phyloP scores from a whole-genome alignment of 176 grass and related monocot genomes.

The Typha latifolia region DNA sequence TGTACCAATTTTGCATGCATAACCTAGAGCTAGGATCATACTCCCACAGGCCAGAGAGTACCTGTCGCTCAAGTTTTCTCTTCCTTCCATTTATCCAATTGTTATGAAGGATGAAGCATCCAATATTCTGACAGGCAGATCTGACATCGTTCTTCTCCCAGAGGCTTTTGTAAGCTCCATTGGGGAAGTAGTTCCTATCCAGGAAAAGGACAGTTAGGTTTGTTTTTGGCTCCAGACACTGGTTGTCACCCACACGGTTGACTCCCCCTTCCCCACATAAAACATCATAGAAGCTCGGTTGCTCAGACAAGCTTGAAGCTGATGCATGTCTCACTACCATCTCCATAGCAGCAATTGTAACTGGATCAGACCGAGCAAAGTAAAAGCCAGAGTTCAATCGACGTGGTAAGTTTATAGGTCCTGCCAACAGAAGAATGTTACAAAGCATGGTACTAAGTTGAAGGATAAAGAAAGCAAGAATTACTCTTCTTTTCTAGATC shows the following conservation, averaged over 20 bases:
- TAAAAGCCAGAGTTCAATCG: slow-evolving; percentile 88
- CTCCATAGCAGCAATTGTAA: slow-evolving; percentile 51
- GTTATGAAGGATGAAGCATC: slow-evolving; percentile 71
- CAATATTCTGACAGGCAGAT: slow-evolving; percentile 32
- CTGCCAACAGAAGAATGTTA: slow-evolving; percentile 23
- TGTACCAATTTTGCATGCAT: slow-evolving; percentile 50
- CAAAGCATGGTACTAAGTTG: neutral
- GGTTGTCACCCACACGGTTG: slow-evolving; percentile 34
- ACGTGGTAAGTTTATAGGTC: slow-evolving; percentile 75
- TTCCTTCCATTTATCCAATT: slow-evolving; percentile 77
- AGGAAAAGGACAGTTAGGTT: slow-evolving; percentile 60
- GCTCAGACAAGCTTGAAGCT: slow-evolving; percentile 57
- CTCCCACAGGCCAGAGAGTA: slow-evolving; percentile 54
- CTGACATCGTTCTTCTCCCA: slow-evolving; percentile 43
- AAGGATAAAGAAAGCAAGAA: neutral
- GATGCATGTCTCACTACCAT: slow-evolving; percentile 64
- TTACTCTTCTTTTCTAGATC: neutral
- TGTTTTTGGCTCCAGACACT: slow-evolving; percentile 48
- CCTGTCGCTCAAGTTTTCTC: slow-evolving; percentile 57
- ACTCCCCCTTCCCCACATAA: slow-evolving; percentile 57
- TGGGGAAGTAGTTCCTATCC: slow-evolving; percentile 50
- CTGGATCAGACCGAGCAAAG: slow-evolving; percentile 45
- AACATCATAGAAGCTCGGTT: slow-evolving; percentile 87
- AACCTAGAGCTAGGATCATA: slow-evolving; percentile 67
- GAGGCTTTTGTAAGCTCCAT: slow-evolving; percentile 64